Conservation (phyloP, 2,329 filamentous ascomycete species). For the Blastomyces percursus region DNA sequence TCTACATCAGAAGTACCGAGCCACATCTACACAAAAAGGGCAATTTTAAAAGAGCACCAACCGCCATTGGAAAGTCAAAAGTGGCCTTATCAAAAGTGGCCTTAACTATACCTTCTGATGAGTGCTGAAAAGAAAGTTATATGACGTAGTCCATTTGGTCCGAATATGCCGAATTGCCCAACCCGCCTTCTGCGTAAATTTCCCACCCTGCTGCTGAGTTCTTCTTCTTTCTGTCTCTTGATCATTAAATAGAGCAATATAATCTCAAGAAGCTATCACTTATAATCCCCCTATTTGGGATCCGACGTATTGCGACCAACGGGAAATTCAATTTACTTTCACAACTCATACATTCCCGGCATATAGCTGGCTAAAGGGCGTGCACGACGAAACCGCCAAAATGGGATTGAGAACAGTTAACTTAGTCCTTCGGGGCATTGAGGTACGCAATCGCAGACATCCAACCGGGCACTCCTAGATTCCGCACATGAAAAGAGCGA, state of each 20-base stretch:
- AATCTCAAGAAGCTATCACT: not conserved
- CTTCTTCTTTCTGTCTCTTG: not conserved
- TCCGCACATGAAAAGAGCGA: not conserved
- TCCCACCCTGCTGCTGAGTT: not conserved
- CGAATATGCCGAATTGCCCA: not conserved
- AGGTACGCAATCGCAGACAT: slow-evolving; percentile 25
- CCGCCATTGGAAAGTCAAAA: not conserved
- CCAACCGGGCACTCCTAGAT: not conserved
- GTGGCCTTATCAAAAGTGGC: not conserved
- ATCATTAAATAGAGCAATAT: not conserved
- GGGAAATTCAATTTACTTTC: slow-evolving; percentile 10
- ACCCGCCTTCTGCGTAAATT: not conserved
- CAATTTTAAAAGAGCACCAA: not conserved
- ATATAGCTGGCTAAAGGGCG: not conserved
- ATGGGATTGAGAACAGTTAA: slow-evolving; percentile 34
- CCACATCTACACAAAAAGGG: not conserved
- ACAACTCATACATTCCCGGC: not conserved
- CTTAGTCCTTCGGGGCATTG: slow-evolving; percentile 31
- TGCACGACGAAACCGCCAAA: slow-evolving; percentile 11
- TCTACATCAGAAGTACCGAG: not conserved
- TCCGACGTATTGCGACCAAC: not conserved
- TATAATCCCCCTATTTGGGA: not conserved
- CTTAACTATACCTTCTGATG: not conserved
- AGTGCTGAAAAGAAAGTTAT: not conserved
- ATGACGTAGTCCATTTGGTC: not conserved